phyloP scores from a whole-genome alignment of 2,329 filamentous ascomycete genomes.

The Penicillium expansum region DNA sequence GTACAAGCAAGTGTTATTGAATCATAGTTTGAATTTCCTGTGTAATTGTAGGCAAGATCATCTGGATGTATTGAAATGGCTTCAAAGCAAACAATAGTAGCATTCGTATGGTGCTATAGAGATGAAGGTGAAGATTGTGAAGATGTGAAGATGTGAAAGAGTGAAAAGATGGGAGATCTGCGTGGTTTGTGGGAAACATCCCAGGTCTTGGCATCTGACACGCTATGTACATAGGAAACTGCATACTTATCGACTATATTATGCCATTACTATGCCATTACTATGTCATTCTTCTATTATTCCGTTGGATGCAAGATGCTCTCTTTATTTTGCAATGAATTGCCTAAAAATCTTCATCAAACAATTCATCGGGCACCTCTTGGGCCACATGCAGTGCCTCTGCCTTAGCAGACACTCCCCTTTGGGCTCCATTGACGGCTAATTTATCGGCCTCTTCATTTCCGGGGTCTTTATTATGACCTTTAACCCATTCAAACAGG shows the following conservation, averaged over 20 bases:
- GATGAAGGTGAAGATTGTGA: background rate
- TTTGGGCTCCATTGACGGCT: constrained; percentile 65
- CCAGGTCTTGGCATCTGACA: background rate
- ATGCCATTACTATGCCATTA: background rate
- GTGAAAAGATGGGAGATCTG: background rate
- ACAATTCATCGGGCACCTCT: constrained; percentile 27
- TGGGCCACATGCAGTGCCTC: constrained; percentile 24
- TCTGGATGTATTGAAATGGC: constrained; percentile 7
- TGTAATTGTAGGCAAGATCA: constrained; percentile 14
- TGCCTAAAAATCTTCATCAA: constrained; percentile 27
- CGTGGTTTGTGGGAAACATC: background rate
- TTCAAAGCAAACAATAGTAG: background rate
- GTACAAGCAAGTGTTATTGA: constrained; percentile 38
- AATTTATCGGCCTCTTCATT: constrained; percentile 79
- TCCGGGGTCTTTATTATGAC: constrained; percentile 68
- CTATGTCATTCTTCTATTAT: background rate
- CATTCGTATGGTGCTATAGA: background rate
- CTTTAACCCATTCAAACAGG: constrained; percentile 84
- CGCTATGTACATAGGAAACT: no score
- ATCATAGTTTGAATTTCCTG: constrained; percentile 29
- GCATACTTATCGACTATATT: background rate
- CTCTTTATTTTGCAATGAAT: background rate
- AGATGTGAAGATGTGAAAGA: background rate
- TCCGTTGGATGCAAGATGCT: background rate
- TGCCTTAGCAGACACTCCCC: constrained; percentile 32